Evolutionary conservation across 148 eudicot genomes (phyloP).

Genomic region (Suaeda aralocaspica): DNA sequence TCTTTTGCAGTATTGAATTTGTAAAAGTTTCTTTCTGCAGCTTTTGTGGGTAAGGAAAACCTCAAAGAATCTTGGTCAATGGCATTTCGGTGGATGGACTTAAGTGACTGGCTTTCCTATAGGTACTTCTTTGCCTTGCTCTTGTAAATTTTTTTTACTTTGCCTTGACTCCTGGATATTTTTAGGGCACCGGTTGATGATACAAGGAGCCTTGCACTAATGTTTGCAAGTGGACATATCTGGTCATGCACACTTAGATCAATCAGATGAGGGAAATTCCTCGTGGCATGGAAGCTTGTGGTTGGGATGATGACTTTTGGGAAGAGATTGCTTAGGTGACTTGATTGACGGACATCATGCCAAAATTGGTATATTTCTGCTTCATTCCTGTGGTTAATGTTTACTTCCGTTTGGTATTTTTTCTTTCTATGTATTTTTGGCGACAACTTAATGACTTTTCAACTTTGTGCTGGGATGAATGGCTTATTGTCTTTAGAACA

Average conservation of each 20-base stretch:
- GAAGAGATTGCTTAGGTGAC: constrained; percentile 96
- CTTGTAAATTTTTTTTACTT: background rate
- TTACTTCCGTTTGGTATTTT: too few relatives aligned
- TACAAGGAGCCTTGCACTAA: constrained; percentile 95
- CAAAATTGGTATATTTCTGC: constrained; percentile 62
- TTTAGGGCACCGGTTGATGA: constrained; percentile 98
- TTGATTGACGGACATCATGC: constrained; percentile 97
- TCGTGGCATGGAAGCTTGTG: constrained; percentile 91
- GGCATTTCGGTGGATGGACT: constrained; percentile 98
- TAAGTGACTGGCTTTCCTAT: constrained; percentile 97
- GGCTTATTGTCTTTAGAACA: background rate
- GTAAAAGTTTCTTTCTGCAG: constrained; percentile 36
- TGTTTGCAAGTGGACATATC: constrained; percentile 99
- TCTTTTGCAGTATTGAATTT: too few relatives aligned
- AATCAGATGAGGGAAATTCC: constrained; percentile 53
- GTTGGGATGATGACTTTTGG: constrained; percentile 99
- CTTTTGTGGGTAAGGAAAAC: constrained; percentile 98
- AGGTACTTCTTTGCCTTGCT: constrained; percentile 29
- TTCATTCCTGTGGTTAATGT: background rate
- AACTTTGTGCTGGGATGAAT: background rate
- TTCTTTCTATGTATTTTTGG: too few relatives aligned
- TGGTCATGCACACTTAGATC: constrained; percentile 97
- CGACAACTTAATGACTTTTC: background rate
- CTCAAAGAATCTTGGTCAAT: constrained; percentile 93
- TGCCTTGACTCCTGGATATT: constrained; percentile 8